A percentile compares a stretch with the other conserved stretches of the same genome.
phyloP scores from a whole-genome alignment of 116 monocot genomes.

The Papilionanthe hybrid region DNA sequence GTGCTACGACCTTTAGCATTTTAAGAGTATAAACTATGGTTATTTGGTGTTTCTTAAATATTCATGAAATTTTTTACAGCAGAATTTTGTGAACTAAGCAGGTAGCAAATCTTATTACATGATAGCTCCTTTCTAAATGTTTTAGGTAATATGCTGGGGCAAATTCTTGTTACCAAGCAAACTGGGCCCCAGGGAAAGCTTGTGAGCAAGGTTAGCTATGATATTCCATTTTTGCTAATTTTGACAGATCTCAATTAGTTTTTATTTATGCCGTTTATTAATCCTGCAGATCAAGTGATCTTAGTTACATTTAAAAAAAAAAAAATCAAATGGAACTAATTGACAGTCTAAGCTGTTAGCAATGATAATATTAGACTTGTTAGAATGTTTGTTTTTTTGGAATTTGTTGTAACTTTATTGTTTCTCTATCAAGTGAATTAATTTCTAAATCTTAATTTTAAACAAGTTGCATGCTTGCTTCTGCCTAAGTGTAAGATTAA shows the following conservation, averaged over 20 bases:
- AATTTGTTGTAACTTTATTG: no score
- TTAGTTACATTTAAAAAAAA: not conserved
- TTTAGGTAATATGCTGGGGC: conserved; percentile 63
- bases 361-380: not conserved
- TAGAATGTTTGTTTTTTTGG: no score
- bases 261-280: not conserved
- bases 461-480: no score
- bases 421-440: no score
- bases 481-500: no score
- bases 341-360: not conserved
- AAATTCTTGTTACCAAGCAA: conserved; percentile 67
- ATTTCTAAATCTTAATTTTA: no score
- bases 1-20: not conserved
- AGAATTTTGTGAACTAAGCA: not conserved
- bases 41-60: not conserved
- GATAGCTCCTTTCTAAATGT: not conserved
- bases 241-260: not conserved
- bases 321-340: not conserved
- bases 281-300: not conserved
- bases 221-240: not conserved
- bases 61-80: not conserved
- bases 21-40: not conserved
- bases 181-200: conserved; percentile 61
- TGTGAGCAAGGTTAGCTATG: conserved; percentile 45
- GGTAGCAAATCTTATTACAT: not conserved